A percentile compares a stretch with the other conserved stretches of the same genome.
These are phyloP conservation scores for Pestalotiopsis sp. DNA, from an alignment of 2,329 filamentous ascomycete species.

Conservation along the genomic window DNA sequence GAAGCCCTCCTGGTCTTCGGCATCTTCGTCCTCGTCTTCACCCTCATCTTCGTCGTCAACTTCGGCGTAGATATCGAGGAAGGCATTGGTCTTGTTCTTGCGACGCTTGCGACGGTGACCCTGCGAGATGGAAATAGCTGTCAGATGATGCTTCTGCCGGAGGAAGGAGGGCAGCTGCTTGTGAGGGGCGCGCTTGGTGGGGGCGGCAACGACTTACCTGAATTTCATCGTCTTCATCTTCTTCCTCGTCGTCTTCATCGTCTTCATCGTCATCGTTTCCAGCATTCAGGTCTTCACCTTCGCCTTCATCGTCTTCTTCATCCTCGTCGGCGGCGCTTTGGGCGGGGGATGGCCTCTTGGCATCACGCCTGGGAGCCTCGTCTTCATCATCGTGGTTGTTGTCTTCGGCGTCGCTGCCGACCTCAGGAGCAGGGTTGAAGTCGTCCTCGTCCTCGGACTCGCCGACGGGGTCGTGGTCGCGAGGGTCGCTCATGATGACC, in stretches of 20 bases:
- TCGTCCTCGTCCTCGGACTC: slow-evolving; percentile 79
- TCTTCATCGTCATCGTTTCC: slow-evolving; percentile 51
- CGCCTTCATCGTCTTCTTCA: slow-evolving; percentile 48
- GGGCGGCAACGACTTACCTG: slow-evolving; percentile 47
- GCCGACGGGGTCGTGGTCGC: slow-evolving; percentile 48
- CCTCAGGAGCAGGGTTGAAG: slow-evolving; percentile 82
- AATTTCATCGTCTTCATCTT: slow-evolving; percentile 68
- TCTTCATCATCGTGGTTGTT: slow-evolving; percentile 36
- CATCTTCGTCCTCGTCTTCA: slow-evolving; percentile 87
- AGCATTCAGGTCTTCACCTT: slow-evolving; percentile 43
- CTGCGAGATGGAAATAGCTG: slow-evolving; percentile 32
- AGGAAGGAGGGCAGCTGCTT: background rate
- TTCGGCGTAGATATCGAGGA: slow-evolving; percentile 98
- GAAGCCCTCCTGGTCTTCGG: slow-evolving; percentile 80
- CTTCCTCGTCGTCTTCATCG: slow-evolving; percentile 55
- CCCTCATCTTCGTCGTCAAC: slow-evolving; percentile 93
- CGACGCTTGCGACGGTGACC: slow-evolving; percentile 80
- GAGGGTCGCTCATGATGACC: slow-evolving; percentile 48
- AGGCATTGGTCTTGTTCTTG: slow-evolving; percentile 75
- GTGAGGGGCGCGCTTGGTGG: background rate
- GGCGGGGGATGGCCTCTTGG: slow-evolving; percentile 24
- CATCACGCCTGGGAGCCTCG: slow-evolving; percentile 22
- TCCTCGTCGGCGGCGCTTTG: slow-evolving; percentile 35
- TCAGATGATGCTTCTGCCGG: slow-evolving; percentile 5
- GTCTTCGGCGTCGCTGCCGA: slow-evolving; percentile 73